Evolutionary conservation across 2,329 filamentous ascomycete genomes (phyloP), one percentile per base, ranked within the genome.

Genomic region (Epichloe scottii): DNA sequence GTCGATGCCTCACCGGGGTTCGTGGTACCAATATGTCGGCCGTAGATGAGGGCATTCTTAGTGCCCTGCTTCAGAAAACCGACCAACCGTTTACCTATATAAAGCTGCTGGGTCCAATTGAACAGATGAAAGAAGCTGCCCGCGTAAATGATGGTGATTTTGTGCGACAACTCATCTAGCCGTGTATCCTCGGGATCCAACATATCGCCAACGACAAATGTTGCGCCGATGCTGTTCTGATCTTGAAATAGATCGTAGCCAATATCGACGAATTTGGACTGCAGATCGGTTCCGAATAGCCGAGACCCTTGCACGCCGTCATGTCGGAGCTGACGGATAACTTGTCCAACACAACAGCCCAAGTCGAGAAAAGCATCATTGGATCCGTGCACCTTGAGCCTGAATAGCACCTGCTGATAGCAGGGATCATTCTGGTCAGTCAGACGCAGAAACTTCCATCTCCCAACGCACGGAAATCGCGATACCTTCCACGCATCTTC

Each of bases 171-270:
- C 2, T 52, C 52, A 3, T 62, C 56, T 5, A 73, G 60, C 3
- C 61, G 60, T 15, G 55, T 56, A 50, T 73, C 68, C 12, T 65
- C 62, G 6, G 66, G 67, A 49, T 71, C 66, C 10, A 78, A 61
- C 53, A 79, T 63, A 53, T 81, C 73, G 19, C 74, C 77, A 3
- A 69, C 58, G 33, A 81, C 63, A 54, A 81, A 79, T 2, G 66
- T 67, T 2, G 69, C 69, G 19, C 66, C 66, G 5, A 80, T 63
- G 35, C 51, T 68, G n/a, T 66, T 59, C 26, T 71, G 70, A 54
- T 85, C 83, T 44, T 73, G 71, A 65, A 85, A 87, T 19, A 87
- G 68, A 50, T 83, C 78, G 61, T 82, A 81, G 30, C 79, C 79
- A n/a, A 78, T 62, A 11, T 78, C 69, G 49, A 81, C 68, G 56